A percentile compares a stretch with the other conserved stretches of the same genome.
Evolutionary conservation across 2,329 filamentous ascomycete genomes (phyloP).

Genomic region (Calonectria fujianensis): DNA sequence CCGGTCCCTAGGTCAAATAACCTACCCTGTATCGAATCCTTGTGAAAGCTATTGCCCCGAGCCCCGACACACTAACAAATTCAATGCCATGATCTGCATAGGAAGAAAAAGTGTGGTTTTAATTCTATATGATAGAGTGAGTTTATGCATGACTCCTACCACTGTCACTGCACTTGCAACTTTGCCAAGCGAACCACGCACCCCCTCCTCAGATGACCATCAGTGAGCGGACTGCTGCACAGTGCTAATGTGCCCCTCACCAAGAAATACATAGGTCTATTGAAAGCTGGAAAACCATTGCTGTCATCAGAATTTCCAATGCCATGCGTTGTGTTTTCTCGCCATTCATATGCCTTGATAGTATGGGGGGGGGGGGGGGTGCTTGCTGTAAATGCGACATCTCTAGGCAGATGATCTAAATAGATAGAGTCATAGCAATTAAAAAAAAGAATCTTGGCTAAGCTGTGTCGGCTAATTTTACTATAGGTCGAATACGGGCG

Average conservation of each 20-base stretch:
- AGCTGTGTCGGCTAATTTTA: neutral
- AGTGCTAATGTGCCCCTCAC: neutral
- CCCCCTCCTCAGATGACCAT: neutral
- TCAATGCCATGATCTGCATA: neutral
- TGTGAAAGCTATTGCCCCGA: too few species aligned
- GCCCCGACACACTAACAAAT: neutral
- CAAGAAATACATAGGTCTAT: neutral
- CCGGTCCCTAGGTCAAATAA: too few species aligned
- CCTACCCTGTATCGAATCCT: too few species aligned
- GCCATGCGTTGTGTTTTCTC: neutral
- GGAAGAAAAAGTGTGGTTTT: neutral
- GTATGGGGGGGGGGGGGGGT: neutral
- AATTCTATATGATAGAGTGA: neutral
- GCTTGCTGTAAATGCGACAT: neutral
- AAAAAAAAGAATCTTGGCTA: neutral
- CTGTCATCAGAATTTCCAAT: neutral
- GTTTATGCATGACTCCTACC: neutral
- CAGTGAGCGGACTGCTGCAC: neutral
- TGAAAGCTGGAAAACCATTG: constrained; percentile 6
- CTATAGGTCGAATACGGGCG: neutral
- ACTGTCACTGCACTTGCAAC: neutral
- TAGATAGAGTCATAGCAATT: neutral
- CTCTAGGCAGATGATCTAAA: neutral
- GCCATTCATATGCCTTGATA: neutral
- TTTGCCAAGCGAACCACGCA: neutral